These are phyloP conservation scores for Penicillium bovifimosum DNA, from an alignment of 495 filamentous ascomycete genomes.

Conservation along the genomic window DNA sequence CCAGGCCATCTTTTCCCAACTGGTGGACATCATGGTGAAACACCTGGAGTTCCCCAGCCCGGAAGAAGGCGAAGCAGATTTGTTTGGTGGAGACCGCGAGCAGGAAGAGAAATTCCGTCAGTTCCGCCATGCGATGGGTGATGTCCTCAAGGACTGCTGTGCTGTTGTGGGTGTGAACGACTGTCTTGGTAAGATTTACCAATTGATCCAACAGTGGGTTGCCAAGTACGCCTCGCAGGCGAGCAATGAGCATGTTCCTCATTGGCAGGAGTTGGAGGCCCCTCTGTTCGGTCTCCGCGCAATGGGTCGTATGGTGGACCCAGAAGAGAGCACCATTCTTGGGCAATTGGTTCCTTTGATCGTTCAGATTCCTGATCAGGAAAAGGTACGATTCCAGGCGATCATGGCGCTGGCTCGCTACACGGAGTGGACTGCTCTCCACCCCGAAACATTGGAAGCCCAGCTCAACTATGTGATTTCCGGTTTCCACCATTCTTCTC, in stretches of 20 bases:
- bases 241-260: slow-evolving; percentile 67
- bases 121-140: slow-evolving; percentile 94
- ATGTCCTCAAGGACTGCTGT: slow-evolving; percentile 96
- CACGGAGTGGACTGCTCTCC: slow-evolving; percentile 93
- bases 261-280: slow-evolving; percentile 95
- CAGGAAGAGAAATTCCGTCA: slow-evolving; percentile 96
- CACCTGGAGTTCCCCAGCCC: slow-evolving; percentile 86
- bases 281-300: slow-evolving; percentile 92
- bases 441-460: slow-evolving; percentile 83
- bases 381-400: slow-evolving; percentile 93
- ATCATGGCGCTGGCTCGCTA: slow-evolving; percentile 96
- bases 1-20: slow-evolving; percentile 71
- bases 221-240: slow-evolving; percentile 71
- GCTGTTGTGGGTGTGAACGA: slow-evolving; percentile 89
- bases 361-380: slow-evolving; percentile 89
- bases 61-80: slow-evolving; percentile 66
- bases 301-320: slow-evolving; percentile 95
- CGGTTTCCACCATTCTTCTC: slow-evolving; percentile 77
- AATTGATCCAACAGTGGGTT: slow-evolving; percentile 82
- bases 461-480: slow-evolving; percentile 93
- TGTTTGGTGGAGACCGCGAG: slow-evolving; percentile 94
- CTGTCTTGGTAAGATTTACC: slow-evolving; percentile 81
- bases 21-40: slow-evolving; percentile 90
- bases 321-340: slow-evolving; percentile 77
- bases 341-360: slow-evolving; percentile 87